Base-by-base conservation (phyloP, 345 rosid species). In the Rhodamnia argentea region DNA sequence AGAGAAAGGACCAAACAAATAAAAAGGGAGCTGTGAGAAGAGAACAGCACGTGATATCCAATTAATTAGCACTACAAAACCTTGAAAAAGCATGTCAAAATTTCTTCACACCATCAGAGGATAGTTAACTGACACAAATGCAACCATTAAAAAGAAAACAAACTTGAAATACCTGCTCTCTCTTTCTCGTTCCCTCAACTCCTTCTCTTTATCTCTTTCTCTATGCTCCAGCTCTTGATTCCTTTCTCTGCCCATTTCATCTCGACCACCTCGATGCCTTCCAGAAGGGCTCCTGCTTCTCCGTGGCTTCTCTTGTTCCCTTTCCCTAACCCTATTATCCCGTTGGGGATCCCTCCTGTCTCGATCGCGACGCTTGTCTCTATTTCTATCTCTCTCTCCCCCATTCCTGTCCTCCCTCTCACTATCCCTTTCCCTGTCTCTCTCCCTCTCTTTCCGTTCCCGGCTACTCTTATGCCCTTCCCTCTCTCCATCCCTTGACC, bases 401-500 rank as follows among this genome's bases (percentile, higher is more conserved):
- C 91, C 91, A 22, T 90, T 87, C 81, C 89, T 89, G 86, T 89
- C 90, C 62, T 90, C 95, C 82, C 90, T 92, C 81, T 93, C 94
- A 87, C 89, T 89, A 7, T 93, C 94, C 51, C 81, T 89, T 87
- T 92, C 96, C 85, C 91, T 90, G 40, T 89, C 97, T 88, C 87
- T 92, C 55, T 94, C 95, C 86, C 86, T 91, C 82, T 92, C 95
- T 87, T 89, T 91, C 82, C 86, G 93, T 42, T 94, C 96, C 70
- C 95, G 83, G 86, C 94, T 89, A 89, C 94, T 90, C 87, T 90
- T 89, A 50, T 89, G 93, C 52, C 92, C 93, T 76, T 93, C 95
- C 89, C 92, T 93, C 88, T 92, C 96, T 57, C 94, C 92, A n/a
- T 97, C 99, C 89, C 95, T 93, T 55, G 98, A 95, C 58, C 87